Evolutionary conservation across 352 stramenopile species (phyloP).

Genomic region (Globisporangium okanoganense): DNA sequence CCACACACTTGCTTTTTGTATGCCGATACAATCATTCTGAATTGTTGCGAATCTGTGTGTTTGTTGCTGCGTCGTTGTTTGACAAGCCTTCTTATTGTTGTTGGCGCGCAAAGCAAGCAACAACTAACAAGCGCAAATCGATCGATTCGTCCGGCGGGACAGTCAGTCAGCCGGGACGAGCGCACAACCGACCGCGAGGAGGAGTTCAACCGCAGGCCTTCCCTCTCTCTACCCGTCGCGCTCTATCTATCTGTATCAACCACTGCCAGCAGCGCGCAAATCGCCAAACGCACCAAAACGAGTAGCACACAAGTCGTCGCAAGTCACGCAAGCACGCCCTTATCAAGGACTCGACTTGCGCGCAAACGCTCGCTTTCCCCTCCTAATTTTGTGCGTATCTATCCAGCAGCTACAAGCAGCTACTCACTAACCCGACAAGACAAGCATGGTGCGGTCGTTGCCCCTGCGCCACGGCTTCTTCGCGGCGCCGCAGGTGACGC

Average conservation of each 20-base stretch:
- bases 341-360: constrained; percentile 6
- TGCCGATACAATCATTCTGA: not conserved
- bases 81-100: not conserved
- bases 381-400: not conserved
- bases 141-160: too few species aligned
- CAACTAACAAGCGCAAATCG: too few species aligned
- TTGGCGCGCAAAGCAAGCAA: not conserved
- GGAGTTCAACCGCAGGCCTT: too few species aligned
- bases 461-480: constrained; percentile 80
- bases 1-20: constrained; percentile 5
- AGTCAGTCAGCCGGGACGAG: too few species aligned
- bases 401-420: not conserved
- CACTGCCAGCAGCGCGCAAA: not conserved
- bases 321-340: not conserved
- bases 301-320: not conserved
- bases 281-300: not conserved
- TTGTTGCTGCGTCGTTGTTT: not conserved
- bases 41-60: too few species aligned
- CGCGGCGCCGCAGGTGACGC: constrained; percentile 50
- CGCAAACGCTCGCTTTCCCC: not conserved
- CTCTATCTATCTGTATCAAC: too few species aligned
- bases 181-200: too few species aligned
- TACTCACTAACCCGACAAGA: constrained; percentile 1
- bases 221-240: too few species aligned
- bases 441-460: constrained; percentile 70